Percentiles rank a stretch among this genome's conserved stretches.
phyloP scores from a whole-genome alignment of 2,329 filamentous ascomycete species.

The Cladosporium phlei region DNA sequence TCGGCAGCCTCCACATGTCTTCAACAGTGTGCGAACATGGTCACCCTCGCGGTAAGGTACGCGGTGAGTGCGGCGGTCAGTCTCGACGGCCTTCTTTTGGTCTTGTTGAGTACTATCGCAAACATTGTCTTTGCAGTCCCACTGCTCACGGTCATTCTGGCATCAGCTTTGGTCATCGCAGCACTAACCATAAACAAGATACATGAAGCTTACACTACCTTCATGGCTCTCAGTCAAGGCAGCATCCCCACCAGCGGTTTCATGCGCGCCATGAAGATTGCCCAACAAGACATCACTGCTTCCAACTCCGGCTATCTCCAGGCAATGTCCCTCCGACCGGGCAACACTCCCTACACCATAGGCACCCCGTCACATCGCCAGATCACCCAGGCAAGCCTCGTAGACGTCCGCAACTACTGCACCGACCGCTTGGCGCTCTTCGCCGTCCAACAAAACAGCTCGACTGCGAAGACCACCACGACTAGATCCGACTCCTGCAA shows the following conservation, averaged over 20 bases:
- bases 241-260: neutral
- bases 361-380: neutral
- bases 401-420: slow-evolving; percentile 74
- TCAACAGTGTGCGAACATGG: neutral
- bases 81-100: neutral
- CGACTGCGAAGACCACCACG: neutral
- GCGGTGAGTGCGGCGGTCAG: neutral
- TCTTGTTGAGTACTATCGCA: neutral
- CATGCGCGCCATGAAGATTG: neutral
- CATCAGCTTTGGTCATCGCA: neutral
- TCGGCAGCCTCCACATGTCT: neutral
- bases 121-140: neutral
- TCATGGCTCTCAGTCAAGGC: neutral
- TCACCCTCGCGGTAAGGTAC: neutral
- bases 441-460: slow-evolving; percentile 22
- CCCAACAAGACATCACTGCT: neutral
- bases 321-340: neutral
- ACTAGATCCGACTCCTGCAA: neutral
- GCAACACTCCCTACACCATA: neutral
- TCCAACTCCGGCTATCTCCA: neutral
- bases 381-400: slow-evolving; percentile 26
- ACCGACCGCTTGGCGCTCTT: slow-evolving; percentile 64
- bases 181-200: neutral
- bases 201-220: neutral
- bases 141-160: neutral